Base-by-base conservation (phyloP, 2,329 filamentous ascomycete genomes). In the Coleophoma crateriformis region DNA sequence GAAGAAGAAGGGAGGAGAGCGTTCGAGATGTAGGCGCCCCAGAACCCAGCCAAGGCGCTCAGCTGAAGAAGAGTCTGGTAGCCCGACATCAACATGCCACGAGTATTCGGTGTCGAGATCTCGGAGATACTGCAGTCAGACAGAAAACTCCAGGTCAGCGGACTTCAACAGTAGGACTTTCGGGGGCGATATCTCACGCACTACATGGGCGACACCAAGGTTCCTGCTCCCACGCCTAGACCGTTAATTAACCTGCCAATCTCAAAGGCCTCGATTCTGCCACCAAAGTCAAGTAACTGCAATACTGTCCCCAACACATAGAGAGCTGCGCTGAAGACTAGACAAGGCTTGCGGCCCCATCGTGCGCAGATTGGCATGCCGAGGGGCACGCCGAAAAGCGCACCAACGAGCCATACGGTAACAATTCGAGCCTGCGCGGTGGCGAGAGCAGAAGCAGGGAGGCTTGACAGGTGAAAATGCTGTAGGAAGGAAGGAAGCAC, bases 211-310 rank as follows among this genome's bases (percentile, higher is more conserved):
- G 41, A 35, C 2, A 15, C 46, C n/a, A 52, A 34, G 2, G 50
- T 52, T 33, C 50, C 51, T 22, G 40, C 48, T 10, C 51, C 51
- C 33, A 53, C 51, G 19, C 51, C 51, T 2, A 53, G 32, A 7
- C 51, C 51, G 33, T 50, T 50, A n/a, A 53, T 15, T 10, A 50
- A 17, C 13, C 51, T 39, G 7, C 51, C 51, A 13, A 41, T 13
- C 19, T 50, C 45, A 42, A 53, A 50, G 7, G 47, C 40, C n/a
- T 14, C 40, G 4, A 50, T 20, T n/a, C 33, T 37, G 4, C 44
- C 48, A 34, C 22, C 20, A 6, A 42, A 12, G 42, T 50, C 41
- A 13, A 48, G 6, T 20, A 50, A 10, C 27, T 53, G 48, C 40
- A 53, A 33, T 8, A 10, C 33, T 7, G 46, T 19, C 20, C 51